Conservation (phyloP, 805 yeast genomes). For the Hanseniaspora nectarophila region DNA sequence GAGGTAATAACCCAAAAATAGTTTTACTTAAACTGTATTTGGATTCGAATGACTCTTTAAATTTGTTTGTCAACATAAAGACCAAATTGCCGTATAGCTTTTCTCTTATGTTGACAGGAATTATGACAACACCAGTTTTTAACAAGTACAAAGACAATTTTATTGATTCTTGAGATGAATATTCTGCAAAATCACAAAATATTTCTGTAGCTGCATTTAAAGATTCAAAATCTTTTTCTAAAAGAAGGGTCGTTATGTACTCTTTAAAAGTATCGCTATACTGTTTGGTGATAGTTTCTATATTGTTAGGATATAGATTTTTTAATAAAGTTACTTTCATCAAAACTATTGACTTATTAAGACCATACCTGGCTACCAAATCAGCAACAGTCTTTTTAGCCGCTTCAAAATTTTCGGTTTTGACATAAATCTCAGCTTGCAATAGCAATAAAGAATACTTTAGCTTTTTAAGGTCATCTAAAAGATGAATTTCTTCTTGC, state of each 20-base stretch:
- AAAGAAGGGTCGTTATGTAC: conserved; percentile 23
- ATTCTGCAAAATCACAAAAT: conserved; percentile 24
- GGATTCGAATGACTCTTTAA: conserved; percentile 20
- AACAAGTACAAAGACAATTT: conserved; percentile 30
- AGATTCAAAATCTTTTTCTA: conserved; percentile 21
- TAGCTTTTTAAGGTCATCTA: background rate
- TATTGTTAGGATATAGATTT: conserved; percentile 6
- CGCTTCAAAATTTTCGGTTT: conserved; percentile 17
- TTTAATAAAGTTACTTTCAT: conserved; percentile 23
- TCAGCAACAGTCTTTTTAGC: conserved; percentile 21
- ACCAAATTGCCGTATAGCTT: conserved; percentile 23
- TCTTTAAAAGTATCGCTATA: conserved; percentile 26
- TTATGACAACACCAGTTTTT: conserved; percentile 23
- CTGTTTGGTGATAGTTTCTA: background rate
- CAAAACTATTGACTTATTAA: conserved; percentile 26
- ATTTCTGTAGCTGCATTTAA: conserved; percentile 22
- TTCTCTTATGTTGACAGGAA: conserved; percentile 20
- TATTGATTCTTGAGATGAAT: conserved; percentile 24
- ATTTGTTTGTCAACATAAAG: conserved; percentile 22
- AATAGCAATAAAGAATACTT: conserved; percentile 14
- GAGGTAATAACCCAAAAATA: conserved; percentile 25
- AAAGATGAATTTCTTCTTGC: background rate
- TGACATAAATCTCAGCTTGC: conserved; percentile 24
- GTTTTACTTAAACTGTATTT: conserved; percentile 20
- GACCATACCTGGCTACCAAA: conserved; percentile 24